Percentiles rank a stretch among this genome's conserved stretches.
phyloP scores from a whole-genome alignment of 495 filamentous ascomycete genomes.

The Aspergillus nanangensis region DNA sequence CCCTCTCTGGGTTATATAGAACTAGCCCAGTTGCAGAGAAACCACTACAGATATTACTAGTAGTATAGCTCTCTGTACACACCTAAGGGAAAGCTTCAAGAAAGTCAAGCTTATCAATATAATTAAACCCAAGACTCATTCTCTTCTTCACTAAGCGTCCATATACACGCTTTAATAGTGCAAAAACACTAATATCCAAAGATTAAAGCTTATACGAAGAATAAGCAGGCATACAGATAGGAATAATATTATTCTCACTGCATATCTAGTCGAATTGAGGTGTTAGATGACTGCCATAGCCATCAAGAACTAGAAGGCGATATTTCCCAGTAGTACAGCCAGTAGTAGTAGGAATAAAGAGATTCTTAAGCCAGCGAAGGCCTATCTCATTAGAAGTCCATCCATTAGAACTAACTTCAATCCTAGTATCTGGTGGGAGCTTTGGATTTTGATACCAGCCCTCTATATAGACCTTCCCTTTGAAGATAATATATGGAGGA shows the following conservation, averaged over 20 bases:
- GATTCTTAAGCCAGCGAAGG: constrained; percentile 11
- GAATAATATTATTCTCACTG: constrained; percentile 17
- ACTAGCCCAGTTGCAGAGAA: constrained; percentile 8
- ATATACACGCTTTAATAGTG: constrained; percentile 8
- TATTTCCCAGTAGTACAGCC: constrained; percentile 5
- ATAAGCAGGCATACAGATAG: constrained; percentile 20
- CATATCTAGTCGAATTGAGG: constrained; percentile 18
- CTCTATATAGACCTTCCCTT: constrained; percentile 8
- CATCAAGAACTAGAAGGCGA: constrained; percentile 21
- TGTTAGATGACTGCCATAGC: constrained; percentile 19
- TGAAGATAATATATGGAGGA: constrained; percentile 24
- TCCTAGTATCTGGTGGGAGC: constrained; percentile 8
- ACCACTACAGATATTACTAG: constrained; percentile 9
- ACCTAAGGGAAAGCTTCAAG: constrained; percentile 7
- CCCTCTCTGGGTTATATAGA: constrained; percentile 4
- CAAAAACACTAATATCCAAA: constrained; percentile 18
- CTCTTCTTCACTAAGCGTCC: constrained; percentile 3
- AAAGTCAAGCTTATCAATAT: constrained; percentile 15
- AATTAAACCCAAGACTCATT: constrained; percentile 1
- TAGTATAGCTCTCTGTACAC: constrained; percentile 3
- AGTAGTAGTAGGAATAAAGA: constrained; percentile 12
- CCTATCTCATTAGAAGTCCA: constrained; percentile 26
- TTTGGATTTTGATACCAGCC: constrained; percentile 4
- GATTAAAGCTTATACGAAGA: constrained; percentile 22
- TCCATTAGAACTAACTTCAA: constrained; percentile 17